Conservation (phyloP, 192 early-diverging fungal species). For the Coemansia guatemalensis region DNA sequence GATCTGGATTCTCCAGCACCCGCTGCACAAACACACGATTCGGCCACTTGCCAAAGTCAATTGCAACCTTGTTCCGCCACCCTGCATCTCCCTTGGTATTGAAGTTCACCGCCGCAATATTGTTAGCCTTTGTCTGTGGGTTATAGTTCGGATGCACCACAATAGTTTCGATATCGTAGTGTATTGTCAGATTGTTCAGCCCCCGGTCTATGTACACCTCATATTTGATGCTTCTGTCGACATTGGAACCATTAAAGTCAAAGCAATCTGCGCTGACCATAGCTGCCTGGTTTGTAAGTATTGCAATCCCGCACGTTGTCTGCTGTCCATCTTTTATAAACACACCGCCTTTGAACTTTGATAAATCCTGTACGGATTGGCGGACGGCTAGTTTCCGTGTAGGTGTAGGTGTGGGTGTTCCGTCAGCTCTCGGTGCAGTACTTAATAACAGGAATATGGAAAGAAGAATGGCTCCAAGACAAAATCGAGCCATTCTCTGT, state of each 20-base stretch:
- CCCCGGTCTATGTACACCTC: constrained; percentile 12
- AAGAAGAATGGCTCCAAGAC: no score
- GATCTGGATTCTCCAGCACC: not conserved
- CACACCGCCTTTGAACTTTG: constrained; percentile 12
- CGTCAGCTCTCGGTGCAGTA: no score
- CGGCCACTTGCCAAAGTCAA: not conserved
- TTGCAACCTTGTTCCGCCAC: constrained; percentile 9
- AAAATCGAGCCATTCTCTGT: no score
- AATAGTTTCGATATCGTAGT: constrained; percentile 3
- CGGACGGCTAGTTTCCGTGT: no score
- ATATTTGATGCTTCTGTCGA: constrained; percentile 13
- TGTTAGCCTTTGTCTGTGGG: constrained; percentile 25
- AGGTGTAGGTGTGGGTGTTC: no score
- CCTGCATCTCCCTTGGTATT: constrained; percentile 1
- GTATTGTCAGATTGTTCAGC: no score
- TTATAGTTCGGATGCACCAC: constrained; percentile 29
- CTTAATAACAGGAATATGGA: no score
- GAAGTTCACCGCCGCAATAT: constrained; percentile 36
- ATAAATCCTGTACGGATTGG: no score
- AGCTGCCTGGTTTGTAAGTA: constrained; percentile 15
- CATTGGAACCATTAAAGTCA: constrained; percentile 1
- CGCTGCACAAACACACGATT: not conserved
- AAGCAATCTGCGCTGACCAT: constrained; percentile 20
- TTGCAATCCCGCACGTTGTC: constrained; percentile 26
- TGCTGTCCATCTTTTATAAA: constrained; percentile 18